These are phyloP conservation scores for Epichloe elymi DNA, from an alignment of 2,329 filamentous ascomycete species.

Conservation along the genomic window DNA sequence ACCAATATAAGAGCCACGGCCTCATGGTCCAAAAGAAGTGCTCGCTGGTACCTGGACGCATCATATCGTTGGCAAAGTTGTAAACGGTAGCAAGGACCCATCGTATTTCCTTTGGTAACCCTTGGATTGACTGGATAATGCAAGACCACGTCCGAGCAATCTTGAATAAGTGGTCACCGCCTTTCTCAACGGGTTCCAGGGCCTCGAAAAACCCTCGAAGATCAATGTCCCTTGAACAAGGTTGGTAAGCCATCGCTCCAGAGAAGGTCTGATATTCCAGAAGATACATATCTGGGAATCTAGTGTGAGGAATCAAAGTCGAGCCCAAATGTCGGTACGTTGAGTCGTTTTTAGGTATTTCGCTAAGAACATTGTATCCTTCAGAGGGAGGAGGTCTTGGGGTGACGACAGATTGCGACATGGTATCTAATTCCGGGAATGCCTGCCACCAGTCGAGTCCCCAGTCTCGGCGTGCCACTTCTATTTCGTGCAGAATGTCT, in stretches of 20 bases:
- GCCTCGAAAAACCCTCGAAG: conserved; percentile 10
- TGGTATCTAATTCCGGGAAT: not conserved
- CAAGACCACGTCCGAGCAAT: conserved; percentile 20
- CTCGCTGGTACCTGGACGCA: conserved; percentile 9
- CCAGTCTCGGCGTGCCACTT: not conserved
- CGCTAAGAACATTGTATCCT: conserved; percentile 1
- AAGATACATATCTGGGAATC: conserved; percentile 11
- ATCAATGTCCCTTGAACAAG: conserved; percentile 14
- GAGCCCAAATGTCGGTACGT: conserved; percentile 12
- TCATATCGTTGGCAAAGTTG: conserved; percentile 18
- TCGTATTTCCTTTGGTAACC: conserved; percentile 17
- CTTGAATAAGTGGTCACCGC: conserved; percentile 14
- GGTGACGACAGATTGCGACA: not conserved
- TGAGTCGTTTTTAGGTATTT: conserved; percentile 12
- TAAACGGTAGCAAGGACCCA: conserved; percentile 20
- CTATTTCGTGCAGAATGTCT: conserved; percentile 3
- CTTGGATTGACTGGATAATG: conserved; percentile 10
- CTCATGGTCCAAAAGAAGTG: conserved; percentile 13
- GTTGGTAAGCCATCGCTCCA: conserved; percentile 16
- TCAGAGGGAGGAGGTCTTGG: not conserved
- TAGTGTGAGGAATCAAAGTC: conserved; percentile 13
- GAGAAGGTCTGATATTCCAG: conserved; percentile 16
- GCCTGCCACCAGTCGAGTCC: not conserved
- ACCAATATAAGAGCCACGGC: conserved; percentile 18
- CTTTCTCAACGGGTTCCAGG: conserved; percentile 11